Evolutionary conservation across 1,139 yeast species (phyloP).

Genomic region (Diutina pseudorugosa): DNA sequence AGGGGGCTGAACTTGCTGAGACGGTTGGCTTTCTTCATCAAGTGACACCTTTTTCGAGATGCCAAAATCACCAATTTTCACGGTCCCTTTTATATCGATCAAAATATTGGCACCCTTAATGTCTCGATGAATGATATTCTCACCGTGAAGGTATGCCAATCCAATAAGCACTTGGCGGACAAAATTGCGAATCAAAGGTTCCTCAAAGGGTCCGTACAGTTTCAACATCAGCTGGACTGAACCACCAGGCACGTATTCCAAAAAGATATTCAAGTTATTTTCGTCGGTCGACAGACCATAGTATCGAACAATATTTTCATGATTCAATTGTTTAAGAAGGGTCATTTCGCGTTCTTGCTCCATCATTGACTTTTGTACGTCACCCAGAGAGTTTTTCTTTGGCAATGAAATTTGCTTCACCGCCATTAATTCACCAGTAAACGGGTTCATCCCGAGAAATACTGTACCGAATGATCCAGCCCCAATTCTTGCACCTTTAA

Average conservation of each 20-base stretch:
- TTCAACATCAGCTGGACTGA: slow-evolving; percentile 79
- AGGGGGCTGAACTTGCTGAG: slow-evolving; percentile 18
- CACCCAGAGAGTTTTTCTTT: slow-evolving; percentile 16
- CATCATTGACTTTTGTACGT: slow-evolving; percentile 48
- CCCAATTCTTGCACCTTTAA: slow-evolving; percentile 86
- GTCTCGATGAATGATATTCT: slow-evolving; percentile 81
- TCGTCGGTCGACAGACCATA: slow-evolving; percentile 75
- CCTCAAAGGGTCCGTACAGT: slow-evolving; percentile 87
- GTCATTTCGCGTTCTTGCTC: slow-evolving; percentile 85
- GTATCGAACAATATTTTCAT: slow-evolving; percentile 86
- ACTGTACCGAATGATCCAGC: slow-evolving; percentile 94
- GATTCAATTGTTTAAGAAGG: slow-evolving; percentile 67
- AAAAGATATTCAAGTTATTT: slow-evolving; percentile 61
- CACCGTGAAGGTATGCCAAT: slow-evolving; percentile 65
- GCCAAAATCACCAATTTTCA: slow-evolving; percentile 89
- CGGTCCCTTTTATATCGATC: slow-evolving; percentile 83
- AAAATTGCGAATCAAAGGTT: slow-evolving; percentile 73
- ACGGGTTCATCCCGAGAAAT: slow-evolving; percentile 80
- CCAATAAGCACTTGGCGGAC: slow-evolving; percentile 79
- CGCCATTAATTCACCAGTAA: slow-evolving; percentile 94
- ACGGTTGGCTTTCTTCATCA: slow-evolving; percentile 9
- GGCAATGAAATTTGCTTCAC: slow-evolving; percentile 84
- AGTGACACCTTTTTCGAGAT: slow-evolving; percentile 66
- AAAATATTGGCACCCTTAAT: slow-evolving; percentile 88
- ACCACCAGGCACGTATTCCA: slow-evolving; percentile 96